Evolutionary conservation across 306 rosid genomes (phyloP).

Genomic region (Trifolium pratense): DNA sequence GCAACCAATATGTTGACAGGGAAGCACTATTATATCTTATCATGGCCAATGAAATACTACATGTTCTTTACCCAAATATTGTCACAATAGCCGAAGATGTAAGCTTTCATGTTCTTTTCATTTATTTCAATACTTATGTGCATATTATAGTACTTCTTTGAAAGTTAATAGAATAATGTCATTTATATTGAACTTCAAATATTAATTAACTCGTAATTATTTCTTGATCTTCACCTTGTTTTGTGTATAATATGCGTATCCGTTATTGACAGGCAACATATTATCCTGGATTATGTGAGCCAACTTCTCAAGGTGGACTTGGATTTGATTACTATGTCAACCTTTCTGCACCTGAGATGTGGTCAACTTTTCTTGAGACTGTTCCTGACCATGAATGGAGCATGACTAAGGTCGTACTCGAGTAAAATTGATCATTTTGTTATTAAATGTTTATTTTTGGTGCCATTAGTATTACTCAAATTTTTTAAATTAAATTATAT

Average conservation of each 20-base stretch:
- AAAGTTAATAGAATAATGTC: conserved; percentile 21
- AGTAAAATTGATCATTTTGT: conserved; percentile 30
- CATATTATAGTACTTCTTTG: not conserved
- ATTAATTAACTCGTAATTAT: not conserved
- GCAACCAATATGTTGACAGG: conserved; percentile 95
- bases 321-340: conserved; percentile 96
- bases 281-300: conserved; percentile 92
- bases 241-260: conserved; percentile 27
- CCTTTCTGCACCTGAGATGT: conserved; percentile 82
- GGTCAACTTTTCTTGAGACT: conserved; percentile 81
- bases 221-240: conserved; percentile 6
- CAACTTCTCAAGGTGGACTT: conserved; percentile 94
- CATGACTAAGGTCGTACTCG: conserved; percentile 80
- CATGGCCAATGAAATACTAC: conserved; percentile 88
- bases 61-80: conserved; percentile 75
- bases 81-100: conserved; percentile 95
- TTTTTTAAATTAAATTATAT: conserved; percentile 22
- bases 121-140: conserved; percentile 13
- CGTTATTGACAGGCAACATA: conserved; percentile 73
- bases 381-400: conserved; percentile 88
- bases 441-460: conserved; percentile 22
- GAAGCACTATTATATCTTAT: conserved; percentile 86
- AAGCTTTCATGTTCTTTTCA: conserved; percentile 44
- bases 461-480: conserved; percentile 17
- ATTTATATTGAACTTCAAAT: conserved; percentile 15